Evolutionary conservation across 495 filamentous ascomycete species (phyloP).

Genomic region (Coniosporium apollinis): DNA sequence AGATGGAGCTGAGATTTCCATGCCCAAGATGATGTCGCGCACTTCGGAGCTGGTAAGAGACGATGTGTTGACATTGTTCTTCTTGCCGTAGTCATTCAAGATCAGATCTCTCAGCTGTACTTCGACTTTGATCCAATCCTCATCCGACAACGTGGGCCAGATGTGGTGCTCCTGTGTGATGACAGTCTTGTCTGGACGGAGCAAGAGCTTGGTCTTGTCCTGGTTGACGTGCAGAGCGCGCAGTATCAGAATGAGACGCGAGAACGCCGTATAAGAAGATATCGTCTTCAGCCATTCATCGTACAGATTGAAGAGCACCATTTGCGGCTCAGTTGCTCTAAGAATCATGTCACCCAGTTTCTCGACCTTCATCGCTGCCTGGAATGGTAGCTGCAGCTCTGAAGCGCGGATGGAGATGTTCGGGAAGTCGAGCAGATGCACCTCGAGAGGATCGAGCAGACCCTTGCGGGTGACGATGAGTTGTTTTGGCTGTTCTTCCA

Average conservation of each 20-base stretch:
- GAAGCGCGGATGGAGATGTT: slow-evolving; percentile 99
- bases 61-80: slow-evolving; percentile 98
- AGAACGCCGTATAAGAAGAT: slow-evolving; percentile 97
- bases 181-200: slow-evolving; percentile 96
- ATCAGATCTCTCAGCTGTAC: slow-evolving; percentile 90
- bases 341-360: slow-evolving; percentile 99
- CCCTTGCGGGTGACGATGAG: slow-evolving; percentile 97
- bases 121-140: slow-evolving; percentile 99
- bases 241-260: slow-evolving; percentile 84
- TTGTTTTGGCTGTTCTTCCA: slow-evolving; percentile 98
- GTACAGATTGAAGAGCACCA: slow-evolving; percentile 98
- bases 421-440: slow-evolving; percentile 94
- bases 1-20: slow-evolving; percentile 97
- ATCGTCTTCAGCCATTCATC: slow-evolving; percentile 99
- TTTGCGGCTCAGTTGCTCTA: slow-evolving; percentile 92
- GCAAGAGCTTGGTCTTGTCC: slow-evolving; percentile 93
- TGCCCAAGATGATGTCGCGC: slow-evolving; percentile 95
- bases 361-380: slow-evolving; percentile 99
- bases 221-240: slow-evolving; percentile 94
- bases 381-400: slow-evolving; percentile 94
- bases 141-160: slow-evolving; percentile 87
- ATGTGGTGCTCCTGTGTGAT: slow-evolving; percentile 99
- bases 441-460: slow-evolving; percentile 91
- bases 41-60: slow-evolving; percentile 94
- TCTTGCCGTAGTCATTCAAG: slow-evolving; percentile 97